These are phyloP conservation scores for Chaetoceros tenuissimus DNA, from an alignment of 108 stramenopile species.

Conservation along the genomic window DNA sequence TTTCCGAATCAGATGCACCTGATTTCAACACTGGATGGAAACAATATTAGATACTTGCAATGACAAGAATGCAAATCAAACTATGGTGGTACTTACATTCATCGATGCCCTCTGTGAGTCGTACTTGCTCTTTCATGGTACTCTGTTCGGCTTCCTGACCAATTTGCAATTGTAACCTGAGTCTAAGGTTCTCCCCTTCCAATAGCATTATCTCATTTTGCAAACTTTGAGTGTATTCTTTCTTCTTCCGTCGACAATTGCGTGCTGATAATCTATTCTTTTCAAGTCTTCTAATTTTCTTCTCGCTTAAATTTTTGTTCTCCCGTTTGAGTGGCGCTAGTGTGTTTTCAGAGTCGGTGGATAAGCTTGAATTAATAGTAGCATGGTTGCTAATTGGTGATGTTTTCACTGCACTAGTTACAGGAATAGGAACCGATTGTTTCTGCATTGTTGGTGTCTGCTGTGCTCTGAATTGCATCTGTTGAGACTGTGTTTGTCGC, in stretches of 20 bases:
- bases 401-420: too few species aligned
- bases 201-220: slow-evolving; percentile 70
- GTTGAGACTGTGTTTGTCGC: too few species aligned
- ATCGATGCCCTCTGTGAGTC: slow-evolving; percentile 44
- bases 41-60: neutral
- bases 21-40: slow-evolving; percentile 34
- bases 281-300: slow-evolving; percentile 74
- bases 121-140: slow-evolving; percentile 36
- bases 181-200: slow-evolving; percentile 84
- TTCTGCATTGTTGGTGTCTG: too few species aligned
- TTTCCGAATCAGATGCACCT: slow-evolving; percentile 71
- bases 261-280: slow-evolving; percentile 81
- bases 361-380: too few species aligned
- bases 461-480: too few species aligned
- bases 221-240: slow-evolving; percentile 74
- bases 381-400: too few species aligned
- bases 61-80: neutral
- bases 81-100: slow-evolving; percentile 1
- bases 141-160: slow-evolving; percentile 63
- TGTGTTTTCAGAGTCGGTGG: neutral
- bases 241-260: slow-evolving; percentile 74
- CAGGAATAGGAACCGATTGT: too few species aligned
- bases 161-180: slow-evolving; percentile 78
- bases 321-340: neutral
- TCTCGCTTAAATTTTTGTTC: slow-evolving; percentile 31